Conservation (phyloP, 768 basidiomycete species). For the Cystobasidiopsis lactophilus region DNA sequence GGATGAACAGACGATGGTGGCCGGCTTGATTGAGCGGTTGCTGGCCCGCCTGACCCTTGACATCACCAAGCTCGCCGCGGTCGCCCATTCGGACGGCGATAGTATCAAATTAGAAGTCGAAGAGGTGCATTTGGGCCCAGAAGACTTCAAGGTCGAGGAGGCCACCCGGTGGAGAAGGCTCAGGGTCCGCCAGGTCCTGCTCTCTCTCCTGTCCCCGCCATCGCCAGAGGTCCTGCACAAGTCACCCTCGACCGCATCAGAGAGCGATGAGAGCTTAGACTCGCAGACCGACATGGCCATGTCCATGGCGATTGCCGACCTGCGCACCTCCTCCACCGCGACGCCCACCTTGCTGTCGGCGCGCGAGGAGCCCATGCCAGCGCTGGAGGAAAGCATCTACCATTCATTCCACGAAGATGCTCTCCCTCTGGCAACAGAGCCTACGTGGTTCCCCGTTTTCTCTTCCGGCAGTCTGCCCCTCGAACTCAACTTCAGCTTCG, state of each 20-base stretch:
- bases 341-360: too few relatives aligned
- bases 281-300: slow-evolving; percentile 21
- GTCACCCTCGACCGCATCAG: slow-evolving; percentile 10
- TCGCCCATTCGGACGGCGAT: slow-evolving; percentile 39
- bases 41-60: slow-evolving; percentile 60
- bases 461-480: too few relatives aligned
- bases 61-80: slow-evolving; percentile 40
- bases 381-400: neutral
- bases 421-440: neutral
- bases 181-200: too few relatives aligned
- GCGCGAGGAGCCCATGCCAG: neutral
- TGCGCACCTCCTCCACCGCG: slow-evolving; percentile 16
- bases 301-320: slow-evolving; percentile 25
- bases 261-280: slow-evolving; percentile 21
- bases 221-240: too few relatives aligned
- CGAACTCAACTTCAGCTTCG: too few relatives aligned
- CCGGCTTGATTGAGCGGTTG: slow-evolving; percentile 53
- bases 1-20: slow-evolving; percentile 33
- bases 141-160: too few relatives aligned
- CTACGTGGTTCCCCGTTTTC: too few relatives aligned
- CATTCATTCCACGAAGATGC: neutral
- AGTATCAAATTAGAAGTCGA: slow-evolving; percentile 38
- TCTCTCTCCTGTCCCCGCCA: too few relatives aligned
- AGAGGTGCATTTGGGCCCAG: slow-evolving; percentile 5
- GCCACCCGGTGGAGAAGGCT: too few relatives aligned